phyloP scores from a whole-genome alignment of 768 basidiomycete genomes.

The Kwoniella dejecticola region DNA sequence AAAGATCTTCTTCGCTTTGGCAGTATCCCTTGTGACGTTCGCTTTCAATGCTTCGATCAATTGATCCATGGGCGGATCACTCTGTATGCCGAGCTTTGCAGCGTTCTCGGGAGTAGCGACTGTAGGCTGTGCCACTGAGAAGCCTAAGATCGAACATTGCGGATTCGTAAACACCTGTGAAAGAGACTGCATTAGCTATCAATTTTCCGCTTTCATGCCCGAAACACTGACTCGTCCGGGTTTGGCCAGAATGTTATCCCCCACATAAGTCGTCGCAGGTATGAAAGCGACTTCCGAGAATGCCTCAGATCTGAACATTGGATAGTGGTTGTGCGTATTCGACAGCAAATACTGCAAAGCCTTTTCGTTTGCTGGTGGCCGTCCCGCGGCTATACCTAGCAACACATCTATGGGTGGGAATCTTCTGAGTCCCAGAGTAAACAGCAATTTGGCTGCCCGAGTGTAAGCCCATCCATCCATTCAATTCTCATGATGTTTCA shows the following conservation, averaged over 20 bases:
- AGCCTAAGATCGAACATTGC: slow-evolving; percentile 75
- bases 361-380: slow-evolving; percentile 49
- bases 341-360: slow-evolving; percentile 83
- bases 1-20: slow-evolving; percentile 69
- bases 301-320: slow-evolving; percentile 37
- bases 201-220: slow-evolving; percentile 8
- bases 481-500: neutral
- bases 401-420: slow-evolving; percentile 69
- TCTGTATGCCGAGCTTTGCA: slow-evolving; percentile 67
- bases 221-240: slow-evolving; percentile 64
- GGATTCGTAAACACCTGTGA: slow-evolving; percentile 71
- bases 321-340: slow-evolving; percentile 65
- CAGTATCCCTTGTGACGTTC: slow-evolving; percentile 64
- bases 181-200: too few species aligned
- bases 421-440: slow-evolving; percentile 61
- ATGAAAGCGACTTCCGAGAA: slow-evolving; percentile 68
- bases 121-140: slow-evolving; percentile 62
- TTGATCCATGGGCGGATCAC: slow-evolving; percentile 67
- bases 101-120: slow-evolving; percentile 58
- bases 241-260: slow-evolving; percentile 62
- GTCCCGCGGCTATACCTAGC: slow-evolving; percentile 68
- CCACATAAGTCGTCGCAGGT: slow-evolving; percentile 66
- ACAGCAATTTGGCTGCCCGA: slow-evolving; percentile 71
- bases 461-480: neutral
- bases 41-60: slow-evolving; percentile 65